Percentiles rank a stretch among this genome's conserved stretches.
phyloP scores from a whole-genome alignment of 495 filamentous ascomycete species.

The Trichocladium antarcticum region DNA sequence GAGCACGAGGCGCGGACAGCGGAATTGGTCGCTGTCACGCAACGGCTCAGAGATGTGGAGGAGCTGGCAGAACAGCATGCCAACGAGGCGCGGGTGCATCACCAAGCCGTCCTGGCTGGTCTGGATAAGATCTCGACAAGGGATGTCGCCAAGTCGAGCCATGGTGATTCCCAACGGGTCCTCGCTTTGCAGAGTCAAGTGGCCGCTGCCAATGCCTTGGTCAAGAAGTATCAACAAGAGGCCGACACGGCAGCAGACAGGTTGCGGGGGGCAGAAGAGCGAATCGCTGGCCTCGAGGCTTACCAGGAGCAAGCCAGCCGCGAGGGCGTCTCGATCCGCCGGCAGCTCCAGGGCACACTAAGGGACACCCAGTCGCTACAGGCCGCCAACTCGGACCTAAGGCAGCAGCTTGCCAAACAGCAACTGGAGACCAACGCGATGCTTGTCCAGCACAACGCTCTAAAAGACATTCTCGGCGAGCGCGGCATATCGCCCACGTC shows the following conservation, averaged over 20 bases:
- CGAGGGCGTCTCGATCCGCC: conserved; percentile 76
- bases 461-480: conserved; percentile 86
- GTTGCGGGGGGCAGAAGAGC: conserved; percentile 82
- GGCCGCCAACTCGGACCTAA: conserved; percentile 64
- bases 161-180: conserved; percentile 63
- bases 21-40: conserved; percentile 64
- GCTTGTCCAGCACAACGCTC: conserved; percentile 75
- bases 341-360: conserved; percentile 74
- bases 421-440: conserved; percentile 84
- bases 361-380: conserved; percentile 69
- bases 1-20: conserved; percentile 76
- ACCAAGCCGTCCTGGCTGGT: conserved; percentile 69
- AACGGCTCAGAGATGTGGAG: conserved; percentile 73
- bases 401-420: conserved; percentile 65
- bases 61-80: conserved; percentile 82
- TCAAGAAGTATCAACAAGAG: conserved; percentile 75
- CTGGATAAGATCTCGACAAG: conserved; percentile 57
- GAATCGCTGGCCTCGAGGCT: conserved; percentile 89
- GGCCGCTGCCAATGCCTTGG: conserved; percentile 62
- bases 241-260: conserved; percentile 84
- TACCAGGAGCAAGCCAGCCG: conserved; percentile 95
- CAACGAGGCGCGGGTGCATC: conserved; percentile 76
- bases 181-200: conserved; percentile 68
- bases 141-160: conserved; percentile 40
- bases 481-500: conserved; percentile 64